Conservation (phyloP, 371 early-diverging fungal species). For the Mucor mucedo region DNA sequence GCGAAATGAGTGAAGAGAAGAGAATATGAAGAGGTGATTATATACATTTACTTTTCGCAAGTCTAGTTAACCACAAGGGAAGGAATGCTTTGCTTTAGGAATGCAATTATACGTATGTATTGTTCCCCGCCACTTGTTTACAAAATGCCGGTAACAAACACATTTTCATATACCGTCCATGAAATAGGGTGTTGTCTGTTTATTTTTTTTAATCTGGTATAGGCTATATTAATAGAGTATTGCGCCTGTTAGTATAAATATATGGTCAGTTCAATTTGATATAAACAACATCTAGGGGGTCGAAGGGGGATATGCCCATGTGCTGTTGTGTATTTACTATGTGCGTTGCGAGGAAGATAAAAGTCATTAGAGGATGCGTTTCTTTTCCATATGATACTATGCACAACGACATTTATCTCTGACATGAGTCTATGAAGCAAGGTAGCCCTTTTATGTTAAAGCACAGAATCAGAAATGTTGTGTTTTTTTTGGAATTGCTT, state of each 20-base stretch:
- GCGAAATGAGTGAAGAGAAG: background rate
- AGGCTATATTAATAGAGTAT: background rate
- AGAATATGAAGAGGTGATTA: background rate
- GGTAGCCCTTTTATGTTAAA: too few relatives aligned
- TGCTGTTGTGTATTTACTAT: background rate
- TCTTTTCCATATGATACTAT: background rate
- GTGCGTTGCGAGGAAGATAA: too few relatives aligned
- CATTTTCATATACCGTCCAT: background rate
- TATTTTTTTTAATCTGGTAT: background rate
- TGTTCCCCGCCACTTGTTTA: too few relatives aligned
- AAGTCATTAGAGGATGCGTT: background rate
- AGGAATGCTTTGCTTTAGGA: conserved; percentile 3
- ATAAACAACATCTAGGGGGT: background rate
- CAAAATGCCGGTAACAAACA: too few relatives aligned
- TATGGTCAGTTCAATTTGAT: background rate
- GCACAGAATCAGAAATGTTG: too few relatives aligned
- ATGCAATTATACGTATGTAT: background rate
- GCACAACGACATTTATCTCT: background rate
- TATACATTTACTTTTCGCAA: background rate
- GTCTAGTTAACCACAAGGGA: background rate
- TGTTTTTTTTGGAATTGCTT: background rate
- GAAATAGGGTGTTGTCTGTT: background rate
- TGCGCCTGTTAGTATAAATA: background rate
- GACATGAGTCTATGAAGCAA: too few relatives aligned
- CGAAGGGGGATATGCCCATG: background rate